These are phyloP conservation scores for Blastocystis sp. DNA, from an alignment of 352 stramenopile genomes.

Conservation along the genomic window DNA sequence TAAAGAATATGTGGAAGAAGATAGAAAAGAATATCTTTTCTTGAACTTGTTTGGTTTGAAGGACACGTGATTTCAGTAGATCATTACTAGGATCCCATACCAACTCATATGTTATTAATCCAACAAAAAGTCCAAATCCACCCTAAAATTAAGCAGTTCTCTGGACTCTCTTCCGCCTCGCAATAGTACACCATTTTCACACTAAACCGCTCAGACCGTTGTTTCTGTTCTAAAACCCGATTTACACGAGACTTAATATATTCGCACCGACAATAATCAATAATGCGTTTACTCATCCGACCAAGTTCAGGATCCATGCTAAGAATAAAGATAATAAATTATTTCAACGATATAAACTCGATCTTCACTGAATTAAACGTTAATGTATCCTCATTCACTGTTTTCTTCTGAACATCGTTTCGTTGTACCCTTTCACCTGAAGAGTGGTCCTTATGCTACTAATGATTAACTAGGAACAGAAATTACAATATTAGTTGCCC, in stretches of 20 bases:
- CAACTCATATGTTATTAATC: no score
- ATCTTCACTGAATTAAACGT: slow-evolving; percentile 49
- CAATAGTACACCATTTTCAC: slow-evolving; percentile 44
- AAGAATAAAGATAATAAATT: neutral
- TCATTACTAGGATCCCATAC: no score
- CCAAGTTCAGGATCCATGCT: slow-evolving; percentile 26
- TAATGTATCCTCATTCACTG: slow-evolving; percentile 37
- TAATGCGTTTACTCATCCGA: slow-evolving; percentile 50
- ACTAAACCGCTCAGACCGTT: neutral
- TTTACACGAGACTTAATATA: slow-evolving; percentile 44
- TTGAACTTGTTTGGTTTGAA: no score
- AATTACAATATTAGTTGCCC: slow-evolving; percentile 1
- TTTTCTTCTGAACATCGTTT: neutral
- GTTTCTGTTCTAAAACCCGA: neutral
- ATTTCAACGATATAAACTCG: slow-evolving; percentile 9
- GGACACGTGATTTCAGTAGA: no score
- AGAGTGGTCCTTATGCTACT: slow-evolving; percentile 43
- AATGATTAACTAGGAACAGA: neutral
- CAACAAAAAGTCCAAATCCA: slow-evolving; percentile 5
- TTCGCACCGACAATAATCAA: slow-evolving; percentile 14
- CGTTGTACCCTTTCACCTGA: neutral
- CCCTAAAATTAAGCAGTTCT: slow-evolving; percentile 55
- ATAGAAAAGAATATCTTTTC: neutral
- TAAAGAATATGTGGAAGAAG: slow-evolving; percentile 61
- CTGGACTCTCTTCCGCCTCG: slow-evolving; percentile 45